Conservation (phyloP, 176 grass and related monocot species). For the Guadua angustifolia region DNA sequence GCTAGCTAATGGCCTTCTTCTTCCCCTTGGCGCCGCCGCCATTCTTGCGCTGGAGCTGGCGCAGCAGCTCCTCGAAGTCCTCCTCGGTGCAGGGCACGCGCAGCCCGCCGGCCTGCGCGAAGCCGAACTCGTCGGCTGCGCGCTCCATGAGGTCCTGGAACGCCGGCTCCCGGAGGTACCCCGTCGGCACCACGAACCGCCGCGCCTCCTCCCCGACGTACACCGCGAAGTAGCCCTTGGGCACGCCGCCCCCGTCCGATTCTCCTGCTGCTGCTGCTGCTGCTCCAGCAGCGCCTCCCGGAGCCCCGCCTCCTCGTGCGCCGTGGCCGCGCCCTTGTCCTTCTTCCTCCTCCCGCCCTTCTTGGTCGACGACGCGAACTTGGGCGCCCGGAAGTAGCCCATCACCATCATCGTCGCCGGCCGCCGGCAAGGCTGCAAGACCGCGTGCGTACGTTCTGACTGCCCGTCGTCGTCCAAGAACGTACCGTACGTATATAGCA, state of each 20-base stretch:
- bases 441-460: not conserved
- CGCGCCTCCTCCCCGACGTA: constrained; percentile 58
- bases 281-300: constrained; percentile 50
- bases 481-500: not conserved
- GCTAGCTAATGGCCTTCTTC: constrained; percentile 37
- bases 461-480: not conserved
- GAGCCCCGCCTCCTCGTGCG: constrained; percentile 29
- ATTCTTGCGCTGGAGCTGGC: constrained; percentile 34
- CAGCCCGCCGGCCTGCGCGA: constrained; percentile 58
- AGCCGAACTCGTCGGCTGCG: constrained; percentile 76
- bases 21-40: constrained; percentile 24
- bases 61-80: constrained; percentile 53
- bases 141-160: constrained; percentile 67
- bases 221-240: constrained; percentile 72
- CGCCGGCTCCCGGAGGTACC: constrained; percentile 51
- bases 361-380: not conserved
- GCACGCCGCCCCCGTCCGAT: constrained; percentile 15
- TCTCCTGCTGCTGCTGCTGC: not conserved
- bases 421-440: not conserved
- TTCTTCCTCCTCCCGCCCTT: not conserved
- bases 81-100: constrained; percentile 61
- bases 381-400: constrained; percentile 49
- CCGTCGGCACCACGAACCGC: constrained; percentile 66
- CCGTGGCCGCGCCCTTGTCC: not conserved
- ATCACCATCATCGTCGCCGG: constrained; percentile 48